Percentiles rank a stretch among this genome's conserved stretches.
Conservation (phyloP, 176 grass and related monocot species). For the Oryza nivara region DNA sequence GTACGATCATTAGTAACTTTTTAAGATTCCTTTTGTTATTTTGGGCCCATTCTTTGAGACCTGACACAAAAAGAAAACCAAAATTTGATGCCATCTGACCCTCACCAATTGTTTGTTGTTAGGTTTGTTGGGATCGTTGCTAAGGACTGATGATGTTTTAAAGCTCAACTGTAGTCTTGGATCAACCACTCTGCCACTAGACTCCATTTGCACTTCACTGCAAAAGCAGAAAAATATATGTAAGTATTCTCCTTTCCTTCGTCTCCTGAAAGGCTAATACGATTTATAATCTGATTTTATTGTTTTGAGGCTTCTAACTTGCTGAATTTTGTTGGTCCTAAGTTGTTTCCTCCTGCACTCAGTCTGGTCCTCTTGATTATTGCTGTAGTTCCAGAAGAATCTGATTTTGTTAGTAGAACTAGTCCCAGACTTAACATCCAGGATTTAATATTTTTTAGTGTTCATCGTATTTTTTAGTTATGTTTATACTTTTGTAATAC, state of each 20-base stretch:
- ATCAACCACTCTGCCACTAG: conserved; percentile 7
- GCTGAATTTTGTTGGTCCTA: background rate
- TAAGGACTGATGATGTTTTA: background rate
- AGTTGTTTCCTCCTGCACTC: conserved; percentile 19
- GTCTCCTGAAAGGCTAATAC: background rate
- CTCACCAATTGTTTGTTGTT: conserved; percentile 2
- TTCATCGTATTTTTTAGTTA: background rate
- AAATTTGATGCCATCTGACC: conserved; percentile 30
- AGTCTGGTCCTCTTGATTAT: background rate
- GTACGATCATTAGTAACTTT: background rate
- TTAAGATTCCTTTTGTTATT: background rate
- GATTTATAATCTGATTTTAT: conserved; percentile 7
- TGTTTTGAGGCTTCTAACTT: background rate
- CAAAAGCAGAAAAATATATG: conserved; percentile 34
- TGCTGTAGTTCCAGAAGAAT: too few species aligned
- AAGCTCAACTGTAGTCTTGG: conserved; percentile 1
- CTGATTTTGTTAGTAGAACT: background rate
- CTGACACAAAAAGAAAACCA: conserved; percentile 20
- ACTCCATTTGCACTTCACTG: conserved; percentile 5
- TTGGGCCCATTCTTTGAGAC: background rate
- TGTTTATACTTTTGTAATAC: background rate
- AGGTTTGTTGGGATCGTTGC: conserved; percentile 3
- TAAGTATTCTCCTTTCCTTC: background rate
- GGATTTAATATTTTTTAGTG: background rate
- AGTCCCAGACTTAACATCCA: background rate